phyloP scores from a whole-genome alignment of 139 green algal genomes.

The Zygnema cylindricum region DNA sequence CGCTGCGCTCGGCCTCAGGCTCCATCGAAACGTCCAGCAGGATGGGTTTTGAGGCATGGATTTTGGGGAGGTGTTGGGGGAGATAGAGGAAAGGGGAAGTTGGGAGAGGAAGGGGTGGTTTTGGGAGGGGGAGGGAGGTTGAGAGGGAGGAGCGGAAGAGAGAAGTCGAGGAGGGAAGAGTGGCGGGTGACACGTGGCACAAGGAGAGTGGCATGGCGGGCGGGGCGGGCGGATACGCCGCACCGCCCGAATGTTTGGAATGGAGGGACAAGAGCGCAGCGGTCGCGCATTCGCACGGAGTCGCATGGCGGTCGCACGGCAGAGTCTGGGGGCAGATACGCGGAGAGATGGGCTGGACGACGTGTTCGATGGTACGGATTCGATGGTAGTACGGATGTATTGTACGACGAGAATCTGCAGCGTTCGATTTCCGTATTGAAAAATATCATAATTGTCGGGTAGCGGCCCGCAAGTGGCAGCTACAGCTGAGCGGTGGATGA shows the following conservation, averaged over 20 bases:
- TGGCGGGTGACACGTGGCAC: no score
- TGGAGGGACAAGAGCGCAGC: background rate
- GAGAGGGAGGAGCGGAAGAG: no score
- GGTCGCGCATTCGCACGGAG: background rate
- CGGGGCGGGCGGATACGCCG: background rate
- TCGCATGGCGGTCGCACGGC: background rate
- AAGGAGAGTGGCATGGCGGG: background rate
- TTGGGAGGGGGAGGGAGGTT: no score
- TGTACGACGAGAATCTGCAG: background rate
- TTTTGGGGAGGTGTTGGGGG: background rate
- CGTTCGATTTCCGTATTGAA: background rate
- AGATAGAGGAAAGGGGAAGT: background rate
- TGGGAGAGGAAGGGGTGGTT: no score
- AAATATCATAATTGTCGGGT: no score
- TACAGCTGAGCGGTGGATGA: no score
- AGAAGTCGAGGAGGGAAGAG: background rate
- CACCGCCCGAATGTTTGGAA: background rate
- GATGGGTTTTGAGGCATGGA: no score
- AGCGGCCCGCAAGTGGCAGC: no score
- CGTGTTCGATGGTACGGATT: background rate
- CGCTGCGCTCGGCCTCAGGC: no score
- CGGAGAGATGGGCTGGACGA: background rate
- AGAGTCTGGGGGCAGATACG: background rate
- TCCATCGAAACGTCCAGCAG: no score
- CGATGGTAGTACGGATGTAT: background rate